Conservation (phyloP, 2,329 filamentous ascomycete species). For the Pyricularia sp. region DNA sequence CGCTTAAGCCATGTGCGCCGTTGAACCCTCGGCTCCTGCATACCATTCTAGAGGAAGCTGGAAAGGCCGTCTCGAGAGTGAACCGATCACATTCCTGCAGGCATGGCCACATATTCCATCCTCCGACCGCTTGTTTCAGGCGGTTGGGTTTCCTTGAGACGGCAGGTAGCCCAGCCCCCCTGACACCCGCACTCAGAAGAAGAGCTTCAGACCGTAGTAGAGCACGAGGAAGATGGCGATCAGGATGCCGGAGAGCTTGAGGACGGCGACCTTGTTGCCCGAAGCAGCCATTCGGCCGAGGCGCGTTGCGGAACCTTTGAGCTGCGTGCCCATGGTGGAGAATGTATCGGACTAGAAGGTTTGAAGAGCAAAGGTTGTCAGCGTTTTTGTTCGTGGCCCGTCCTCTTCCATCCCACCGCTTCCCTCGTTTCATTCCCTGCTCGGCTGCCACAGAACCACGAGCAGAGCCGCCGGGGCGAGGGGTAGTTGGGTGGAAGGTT, state of each 20-base stretch:
- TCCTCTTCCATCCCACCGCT: background rate
- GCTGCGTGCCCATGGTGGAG: conserved; percentile 69
- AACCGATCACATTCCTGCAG: too few species aligned
- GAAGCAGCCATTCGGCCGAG: conserved; percentile 83
- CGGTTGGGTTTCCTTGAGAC: background rate
- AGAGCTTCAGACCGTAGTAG: conserved; percentile 61
- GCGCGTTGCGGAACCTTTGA: conserved; percentile 76
- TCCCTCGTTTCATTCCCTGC: background rate
- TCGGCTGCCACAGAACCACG: background rate
- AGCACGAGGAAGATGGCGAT: conserved; percentile 63
- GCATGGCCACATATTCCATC: background rate
- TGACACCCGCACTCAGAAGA: conserved; percentile 35
- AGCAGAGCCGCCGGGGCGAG: background rate
- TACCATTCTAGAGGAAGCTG: background rate
- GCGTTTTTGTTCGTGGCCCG: background rate
- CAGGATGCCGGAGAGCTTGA: conserved; percentile 82
- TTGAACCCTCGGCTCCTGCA: background rate
- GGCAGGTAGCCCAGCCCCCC: background rate
- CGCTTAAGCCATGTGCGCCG: background rate
- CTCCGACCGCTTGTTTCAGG: background rate
- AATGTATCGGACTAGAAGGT: conserved; percentile 70
- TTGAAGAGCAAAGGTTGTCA: background rate
- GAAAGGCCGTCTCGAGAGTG: background rate
- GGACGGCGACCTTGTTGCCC: conserved; percentile 82
- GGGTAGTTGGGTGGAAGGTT: background rate